Evolutionary conservation across 306 rosid species (phyloP).

Genomic region (Oxytropis ochrocephala): DNA sequence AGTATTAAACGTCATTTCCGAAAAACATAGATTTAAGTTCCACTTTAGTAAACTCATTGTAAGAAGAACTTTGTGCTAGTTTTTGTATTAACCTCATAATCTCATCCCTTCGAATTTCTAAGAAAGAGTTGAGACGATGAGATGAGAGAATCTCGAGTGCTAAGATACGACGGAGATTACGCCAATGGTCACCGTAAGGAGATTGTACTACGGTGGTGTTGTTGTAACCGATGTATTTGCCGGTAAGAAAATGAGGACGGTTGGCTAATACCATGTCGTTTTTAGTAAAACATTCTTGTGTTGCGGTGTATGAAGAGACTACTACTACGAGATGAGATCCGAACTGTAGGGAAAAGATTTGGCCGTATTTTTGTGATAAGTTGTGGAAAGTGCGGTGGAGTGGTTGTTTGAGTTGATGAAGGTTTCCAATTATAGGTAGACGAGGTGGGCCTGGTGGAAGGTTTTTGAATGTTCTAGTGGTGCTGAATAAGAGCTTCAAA

Average conservation of each 20-base stretch:
- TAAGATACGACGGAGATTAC: slow-evolving; percentile 54
- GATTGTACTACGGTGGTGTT: slow-evolving; percentile 24
- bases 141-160: slow-evolving; percentile 41
- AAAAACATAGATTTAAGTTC: slow-evolving; percentile 27
- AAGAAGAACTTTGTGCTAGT: not conserved
- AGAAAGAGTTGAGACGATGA: slow-evolving; percentile 20
- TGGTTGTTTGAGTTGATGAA: slow-evolving; percentile 36
- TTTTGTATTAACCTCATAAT: slow-evolving; percentile 22
- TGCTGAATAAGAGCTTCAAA: slow-evolving; percentile 3
- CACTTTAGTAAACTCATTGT: slow-evolving; percentile 16
- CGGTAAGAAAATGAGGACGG: slow-evolving; percentile 30
- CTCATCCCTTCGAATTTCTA: slow-evolving; percentile 34
- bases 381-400: slow-evolving; percentile 25
- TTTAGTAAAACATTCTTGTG: slow-evolving; percentile 53
- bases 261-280: slow-evolving; percentile 50
- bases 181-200: slow-evolving; percentile 63
- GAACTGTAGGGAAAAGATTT: slow-evolving; percentile 19
- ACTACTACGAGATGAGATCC: slow-evolving; percentile 32
- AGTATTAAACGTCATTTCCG: slow-evolving; percentile 38
- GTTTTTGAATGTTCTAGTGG: slow-evolving; percentile 2
- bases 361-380: slow-evolving; percentile 39
- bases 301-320: slow-evolving; percentile 26
- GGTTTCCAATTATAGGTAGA: slow-evolving; percentile 57
- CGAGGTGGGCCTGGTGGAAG: slow-evolving; percentile 52
- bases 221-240: slow-evolving; percentile 41